Conservation (phyloP, 352 stramenopile species). For the Albugo candida region DNA sequence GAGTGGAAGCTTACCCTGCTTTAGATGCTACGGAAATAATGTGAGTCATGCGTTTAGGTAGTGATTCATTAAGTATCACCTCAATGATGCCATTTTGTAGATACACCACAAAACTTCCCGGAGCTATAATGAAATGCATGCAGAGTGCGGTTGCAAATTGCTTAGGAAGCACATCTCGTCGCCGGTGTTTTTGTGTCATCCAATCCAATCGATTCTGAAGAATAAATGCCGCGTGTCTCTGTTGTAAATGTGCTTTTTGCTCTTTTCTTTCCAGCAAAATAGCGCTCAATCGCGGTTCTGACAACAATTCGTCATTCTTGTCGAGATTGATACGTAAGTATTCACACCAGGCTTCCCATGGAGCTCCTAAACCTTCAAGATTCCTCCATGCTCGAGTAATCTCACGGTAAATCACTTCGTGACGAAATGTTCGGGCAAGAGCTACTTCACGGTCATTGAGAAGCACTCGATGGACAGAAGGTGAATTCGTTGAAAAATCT, state of each 20-base stretch:
- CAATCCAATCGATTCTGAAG: background rate
- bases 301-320: slow-evolving; percentile 17
- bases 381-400: slow-evolving; percentile 24
- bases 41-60: slow-evolving; percentile 22
- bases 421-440: slow-evolving; percentile 36
- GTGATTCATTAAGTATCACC: slow-evolving; percentile 29
- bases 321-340: slow-evolving; percentile 41
- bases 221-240: slow-evolving; percentile 19
- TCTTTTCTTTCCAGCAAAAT: slow-evolving; percentile 14
- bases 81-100: too few relatives aligned
- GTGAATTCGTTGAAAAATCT: slow-evolving; percentile 24
- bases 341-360: slow-evolving; percentile 25
- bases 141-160: slow-evolving; percentile 69
- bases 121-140: slow-evolving; percentile 39
- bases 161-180: slow-evolving; percentile 22
- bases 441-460: slow-evolving; percentile 25
- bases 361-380: slow-evolving; percentile 14
- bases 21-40: slow-evolving; percentile 26
- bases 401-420: slow-evolving; percentile 59
- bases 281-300: slow-evolving; percentile 18
- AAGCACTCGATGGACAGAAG: slow-evolving; percentile 36
- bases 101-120: slow-evolving; percentile 10
- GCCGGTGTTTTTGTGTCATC: slow-evolving; percentile 11
- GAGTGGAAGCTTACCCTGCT: slow-evolving; percentile 27
- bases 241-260: slow-evolving; percentile 21